Conservation (phyloP, 2,329 filamentous ascomycete species). For the Xylaria sp. region DNA sequence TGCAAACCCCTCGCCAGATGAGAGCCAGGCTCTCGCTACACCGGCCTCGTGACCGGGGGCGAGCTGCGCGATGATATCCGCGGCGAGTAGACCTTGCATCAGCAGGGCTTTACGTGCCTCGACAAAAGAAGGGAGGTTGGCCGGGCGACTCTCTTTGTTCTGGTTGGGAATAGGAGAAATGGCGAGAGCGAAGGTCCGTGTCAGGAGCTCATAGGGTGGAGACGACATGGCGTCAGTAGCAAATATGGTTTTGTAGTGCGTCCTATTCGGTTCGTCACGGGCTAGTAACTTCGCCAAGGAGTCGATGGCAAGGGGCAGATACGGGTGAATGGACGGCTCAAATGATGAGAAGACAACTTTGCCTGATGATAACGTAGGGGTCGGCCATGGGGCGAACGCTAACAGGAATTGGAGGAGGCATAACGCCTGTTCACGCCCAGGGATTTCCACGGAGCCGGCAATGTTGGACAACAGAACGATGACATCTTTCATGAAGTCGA, state of each 20-base stretch:
- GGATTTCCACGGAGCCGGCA: constrained; percentile 76
- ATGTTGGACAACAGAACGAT: constrained; percentile 90
- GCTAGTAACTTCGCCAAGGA: constrained; percentile 89
- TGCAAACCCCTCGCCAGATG: constrained; percentile 81
- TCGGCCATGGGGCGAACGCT: constrained; percentile 82
- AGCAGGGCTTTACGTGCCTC: constrained; percentile 86
- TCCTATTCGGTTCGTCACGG: constrained; percentile 88
- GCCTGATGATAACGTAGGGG: constrained; percentile 60
- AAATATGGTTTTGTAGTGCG: constrained; percentile 82
- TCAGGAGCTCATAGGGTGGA: constrained; percentile 77
- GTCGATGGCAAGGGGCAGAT: constrained; percentile 88
- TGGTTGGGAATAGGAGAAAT: constrained; percentile 82
- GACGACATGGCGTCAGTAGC: constrained; percentile 66
- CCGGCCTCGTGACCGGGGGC: constrained; percentile 71
- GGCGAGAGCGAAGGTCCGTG: constrained; percentile 82
- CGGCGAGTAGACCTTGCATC: constrained; percentile 89
- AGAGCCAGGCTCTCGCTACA: constrained; percentile 78
- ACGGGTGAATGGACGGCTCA: constrained; percentile 79
- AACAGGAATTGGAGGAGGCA: constrained; percentile 87
- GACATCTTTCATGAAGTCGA: constrained; percentile 97
- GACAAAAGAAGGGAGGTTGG: constrained; percentile 66
- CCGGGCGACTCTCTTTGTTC: constrained; percentile 54
- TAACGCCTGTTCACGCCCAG: constrained; percentile 83
- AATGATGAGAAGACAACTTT: constrained; percentile 78
- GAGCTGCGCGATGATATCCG: constrained; percentile 82